Percentiles rank a stretch among this genome's conserved stretches.
Conservation (phyloP, 306 rosid genomes). For the Cucurbita pepo region DNA sequence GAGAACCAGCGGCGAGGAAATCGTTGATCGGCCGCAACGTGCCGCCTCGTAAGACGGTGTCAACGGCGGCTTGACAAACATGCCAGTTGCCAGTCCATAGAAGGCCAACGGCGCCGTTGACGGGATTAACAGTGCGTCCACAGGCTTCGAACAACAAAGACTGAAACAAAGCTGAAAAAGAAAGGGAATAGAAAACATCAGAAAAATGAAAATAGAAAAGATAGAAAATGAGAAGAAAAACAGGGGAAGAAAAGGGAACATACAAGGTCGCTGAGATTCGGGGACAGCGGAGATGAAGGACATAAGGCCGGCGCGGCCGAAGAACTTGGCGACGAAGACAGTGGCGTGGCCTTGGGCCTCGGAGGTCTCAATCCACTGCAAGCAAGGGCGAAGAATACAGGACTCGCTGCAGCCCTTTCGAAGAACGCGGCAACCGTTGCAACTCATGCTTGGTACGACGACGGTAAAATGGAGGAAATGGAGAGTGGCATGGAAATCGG, state of each 20-base stretch:
- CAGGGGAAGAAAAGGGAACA: neutral
- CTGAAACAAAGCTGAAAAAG: slow-evolving; percentile 46
- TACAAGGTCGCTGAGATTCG: slow-evolving; percentile 62
- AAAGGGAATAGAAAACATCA: too few relatives aligned
- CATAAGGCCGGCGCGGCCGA: slow-evolving; percentile 98
- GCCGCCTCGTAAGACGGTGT: slow-evolving; percentile 40
- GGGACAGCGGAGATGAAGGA: slow-evolving; percentile 96
- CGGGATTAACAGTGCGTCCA: slow-evolving; percentile 73
- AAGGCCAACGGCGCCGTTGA: slow-evolving; percentile 66
- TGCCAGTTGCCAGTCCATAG: slow-evolving; percentile 69
- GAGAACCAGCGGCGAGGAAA: neutral
- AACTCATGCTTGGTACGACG: slow-evolving; percentile 35
- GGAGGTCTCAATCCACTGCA: slow-evolving; percentile 80
- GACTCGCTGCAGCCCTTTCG: slow-evolving; percentile 95
- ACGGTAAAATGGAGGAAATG: neutral
- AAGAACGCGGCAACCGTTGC: slow-evolving; percentile 97
- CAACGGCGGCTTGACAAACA: slow-evolving; percentile 54
- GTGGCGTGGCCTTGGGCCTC: slow-evolving; percentile 97
- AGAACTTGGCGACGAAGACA: slow-evolving; percentile 91
- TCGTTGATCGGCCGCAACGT: slow-evolving; percentile 28
- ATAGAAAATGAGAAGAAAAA: neutral
- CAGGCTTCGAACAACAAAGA: slow-evolving; percentile 73
- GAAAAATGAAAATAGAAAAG: neutral
- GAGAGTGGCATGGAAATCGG: neutral
- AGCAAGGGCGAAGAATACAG: slow-evolving; percentile 74